Evolutionary conservation across 148 eudicot species (phyloP), one percentile per base, ranked within the genome.

Genomic region (Rhododendron henanense): DNA sequence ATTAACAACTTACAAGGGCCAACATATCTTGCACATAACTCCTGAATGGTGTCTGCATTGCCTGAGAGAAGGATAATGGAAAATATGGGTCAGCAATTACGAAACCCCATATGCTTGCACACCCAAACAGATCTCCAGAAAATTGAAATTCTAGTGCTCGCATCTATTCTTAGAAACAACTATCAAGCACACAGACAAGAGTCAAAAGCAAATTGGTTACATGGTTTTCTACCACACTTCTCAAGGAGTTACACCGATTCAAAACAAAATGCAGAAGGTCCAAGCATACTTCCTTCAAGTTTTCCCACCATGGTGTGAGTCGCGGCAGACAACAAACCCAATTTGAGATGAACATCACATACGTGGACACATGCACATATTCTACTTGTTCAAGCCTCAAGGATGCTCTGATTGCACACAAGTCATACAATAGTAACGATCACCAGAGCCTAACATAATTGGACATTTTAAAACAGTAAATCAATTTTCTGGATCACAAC

Each of bases 41-140:
- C 92, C 98, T 93, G 85, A 95, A 96, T 83, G 99, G 99, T 84
- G 99, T 96, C 92, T 96, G 99, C 93, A 90, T 87, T 75, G 95
- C 96, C 99, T 96, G 95, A 55, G 16, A 86, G 31, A 85, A 41
- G 69, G 47, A 6, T 45, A 55, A 79, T 28, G 51, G 45, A 71
- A 67, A 86, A 83, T 33, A 77, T 47, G 50, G 63, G 86, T 83
- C 15, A 16, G 75, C 44, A 39, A 47, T n/a, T 16, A 55, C 2
- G 48, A 63, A 16, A 31, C 21, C 28, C 28, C 9, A 21, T 48
- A 71, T 47, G 45, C 47, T 53, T 75, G 41, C 25, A 74, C 23
- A 35, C 48, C 85, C 16, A 35, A 84, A 75, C 63, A 48, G 61
- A 74, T 41, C 45, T 55, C 47, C 41, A 35, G 48, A 53, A 50